Evolutionary conservation across 331 rosid genomes (phyloP).

Genomic region (Saraca asoca): DNA sequence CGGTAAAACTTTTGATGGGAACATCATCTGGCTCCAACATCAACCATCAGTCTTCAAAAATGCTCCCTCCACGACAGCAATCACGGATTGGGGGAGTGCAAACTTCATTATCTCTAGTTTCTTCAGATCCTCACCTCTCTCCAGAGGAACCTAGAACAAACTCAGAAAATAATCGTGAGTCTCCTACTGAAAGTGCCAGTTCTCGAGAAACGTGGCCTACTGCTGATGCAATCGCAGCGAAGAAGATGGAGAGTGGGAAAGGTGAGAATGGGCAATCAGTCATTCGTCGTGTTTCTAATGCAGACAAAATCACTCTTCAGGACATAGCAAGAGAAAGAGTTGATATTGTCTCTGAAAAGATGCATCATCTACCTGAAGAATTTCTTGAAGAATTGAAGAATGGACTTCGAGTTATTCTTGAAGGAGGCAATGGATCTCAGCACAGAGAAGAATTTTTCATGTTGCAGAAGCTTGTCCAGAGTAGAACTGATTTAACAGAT

Average conservation of each 20-base stretch:
- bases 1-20: constrained; percentile 47
- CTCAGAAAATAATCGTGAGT: constrained; percentile 75
- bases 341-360: constrained; percentile 75
- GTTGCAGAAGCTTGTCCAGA: constrained; percentile 87
- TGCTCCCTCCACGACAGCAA: constrained; percentile 91
- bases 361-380: constrained; percentile 76
- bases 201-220: constrained; percentile 92
- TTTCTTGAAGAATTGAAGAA: constrained; percentile 79
- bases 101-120: constrained; percentile 78
- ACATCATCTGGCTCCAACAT: constrained; percentile 63
- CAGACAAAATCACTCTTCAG: constrained; percentile 77
- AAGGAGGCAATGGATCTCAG: constrained; percentile 87
- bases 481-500: constrained; percentile 82
- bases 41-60: constrained; percentile 50
- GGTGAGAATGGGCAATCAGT: constrained; percentile 71
- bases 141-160: constrained; percentile 87
- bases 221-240: constrained; percentile 63
- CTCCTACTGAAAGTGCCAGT: constrained; percentile 97
- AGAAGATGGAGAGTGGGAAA: constrained; percentile 84
- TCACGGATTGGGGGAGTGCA: constrained; percentile 75
- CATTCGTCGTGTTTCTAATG: constrained; percentile 66
- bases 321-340: constrained; percentile 88
- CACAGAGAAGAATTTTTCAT: constrained; percentile 82
- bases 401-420: constrained; percentile 78
- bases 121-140: constrained; percentile 74